Conservation (phyloP, 768 basidiomycete species). For the Termitomyces sp. region DNA sequence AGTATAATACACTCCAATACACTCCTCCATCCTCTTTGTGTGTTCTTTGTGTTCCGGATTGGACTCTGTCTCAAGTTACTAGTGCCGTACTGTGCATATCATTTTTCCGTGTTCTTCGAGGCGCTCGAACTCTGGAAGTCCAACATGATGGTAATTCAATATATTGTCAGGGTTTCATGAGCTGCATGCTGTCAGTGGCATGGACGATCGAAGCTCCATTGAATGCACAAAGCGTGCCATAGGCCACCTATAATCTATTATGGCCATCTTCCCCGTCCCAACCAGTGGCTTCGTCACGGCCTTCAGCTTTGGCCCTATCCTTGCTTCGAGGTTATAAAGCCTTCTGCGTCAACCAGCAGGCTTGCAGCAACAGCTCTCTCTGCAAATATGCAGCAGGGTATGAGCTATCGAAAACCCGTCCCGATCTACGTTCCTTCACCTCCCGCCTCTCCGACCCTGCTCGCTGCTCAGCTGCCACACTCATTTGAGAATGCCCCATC, state of each 20-base stretch:
- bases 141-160: not conserved
- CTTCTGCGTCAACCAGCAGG: not conserved
- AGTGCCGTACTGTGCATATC: not conserved
- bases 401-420: slow-evolving; percentile 71
- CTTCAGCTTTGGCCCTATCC: slow-evolving; percentile 7
- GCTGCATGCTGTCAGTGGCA: slow-evolving; percentile 1
- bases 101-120: not conserved
- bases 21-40: not conserved
- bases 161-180: not conserved
- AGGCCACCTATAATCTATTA: not conserved
- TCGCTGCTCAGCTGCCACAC: slow-evolving; percentile 7
- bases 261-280: not conserved
- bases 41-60: not conserved
- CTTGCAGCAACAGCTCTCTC: not conserved
- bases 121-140: not conserved
- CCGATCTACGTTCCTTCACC: slow-evolving; percentile 66
- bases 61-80: not conserved
- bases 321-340: not conserved
- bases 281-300: slow-evolving; percentile 1
- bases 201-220: slow-evolving; percentile 1
- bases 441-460: slow-evolving; percentile 37
- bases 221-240: slow-evolving; percentile 1
- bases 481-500: not conserved
- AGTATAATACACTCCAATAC: no score
- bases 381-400: slow-evolving; percentile 31